Evolutionary conservation across 441 rosid genomes (phyloP).

Genomic region (Gossypium schwendimanii): DNA sequence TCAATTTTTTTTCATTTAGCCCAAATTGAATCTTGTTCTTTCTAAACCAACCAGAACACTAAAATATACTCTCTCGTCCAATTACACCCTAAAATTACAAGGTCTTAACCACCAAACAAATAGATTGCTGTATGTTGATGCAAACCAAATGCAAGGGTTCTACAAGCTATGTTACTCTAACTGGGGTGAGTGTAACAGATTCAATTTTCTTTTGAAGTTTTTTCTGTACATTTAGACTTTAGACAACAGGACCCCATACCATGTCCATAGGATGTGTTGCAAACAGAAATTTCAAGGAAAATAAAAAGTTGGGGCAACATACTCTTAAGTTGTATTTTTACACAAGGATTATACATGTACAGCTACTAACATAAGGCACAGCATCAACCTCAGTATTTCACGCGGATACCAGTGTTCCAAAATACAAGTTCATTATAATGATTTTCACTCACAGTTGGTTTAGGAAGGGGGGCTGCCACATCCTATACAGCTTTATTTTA

Average conservation of each 20-base stretch:
- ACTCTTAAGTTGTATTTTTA: not conserved
- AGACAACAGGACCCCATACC: not conserved
- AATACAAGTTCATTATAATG: not conserved
- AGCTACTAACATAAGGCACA: not conserved
- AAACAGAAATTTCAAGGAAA: not conserved
- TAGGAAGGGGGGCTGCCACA: conserved; percentile 33
- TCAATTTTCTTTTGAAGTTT: not conserved
- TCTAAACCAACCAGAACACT: not conserved
- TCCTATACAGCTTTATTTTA: conserved; percentile 27
- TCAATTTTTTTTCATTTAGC: not conserved
- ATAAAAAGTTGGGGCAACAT: not conserved
- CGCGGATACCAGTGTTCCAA: not conserved
- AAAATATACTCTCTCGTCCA: not conserved
- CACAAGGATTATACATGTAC: not conserved
- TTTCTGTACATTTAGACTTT: not conserved
- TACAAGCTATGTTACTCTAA: not conserved
- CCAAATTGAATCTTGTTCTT: not conserved
- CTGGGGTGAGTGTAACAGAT: not conserved
- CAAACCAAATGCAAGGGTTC: not conserved
- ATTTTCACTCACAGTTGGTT: conserved; percentile 44
- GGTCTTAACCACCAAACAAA: not conserved
- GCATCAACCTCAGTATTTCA: not conserved
- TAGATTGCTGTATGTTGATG: not conserved
- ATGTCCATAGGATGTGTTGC: not conserved
- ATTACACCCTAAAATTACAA: not conserved